phyloP scores from a whole-genome alignment of 345 rosid genomes.

The Salix dunnii region DNA sequence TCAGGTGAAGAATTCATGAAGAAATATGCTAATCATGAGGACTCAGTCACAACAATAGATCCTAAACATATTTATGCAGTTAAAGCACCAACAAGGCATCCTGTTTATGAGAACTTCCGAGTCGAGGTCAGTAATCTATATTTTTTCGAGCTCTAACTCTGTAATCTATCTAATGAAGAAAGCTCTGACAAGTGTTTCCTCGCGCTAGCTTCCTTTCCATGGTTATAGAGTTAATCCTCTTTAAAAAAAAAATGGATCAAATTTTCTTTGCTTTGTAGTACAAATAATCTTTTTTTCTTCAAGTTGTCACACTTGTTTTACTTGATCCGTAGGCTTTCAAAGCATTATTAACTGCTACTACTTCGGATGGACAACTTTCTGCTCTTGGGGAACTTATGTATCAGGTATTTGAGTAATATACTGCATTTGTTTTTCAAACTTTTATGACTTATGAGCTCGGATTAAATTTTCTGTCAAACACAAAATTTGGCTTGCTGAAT shows the following conservation, averaged over 20 bases:
- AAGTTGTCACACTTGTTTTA: background rate
- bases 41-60: slow-evolving; percentile 84
- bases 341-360: slow-evolving; percentile 74
- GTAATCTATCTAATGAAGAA: background rate
- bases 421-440: background rate
- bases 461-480: no score
- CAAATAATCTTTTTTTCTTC: no score
- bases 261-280: no score
- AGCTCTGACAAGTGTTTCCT: no score
- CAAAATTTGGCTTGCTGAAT: no score
- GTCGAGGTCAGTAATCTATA: slow-evolving; percentile 59
- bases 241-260: no score
- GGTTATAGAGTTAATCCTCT: background rate
- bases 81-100: slow-evolving; percentile 73
- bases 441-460: background rate
- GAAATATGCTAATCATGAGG: slow-evolving; percentile 64
- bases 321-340: slow-evolving; percentile 64
- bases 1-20: slow-evolving; percentile 65
- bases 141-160: background rate
- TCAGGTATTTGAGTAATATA: slow-evolving; percentile 48
- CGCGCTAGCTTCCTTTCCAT: background rate
- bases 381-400: slow-evolving; percentile 93
- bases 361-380: slow-evolving; percentile 83
- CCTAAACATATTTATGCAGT: slow-evolving; percentile 62
- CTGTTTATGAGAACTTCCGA: slow-evolving; percentile 85